Base-by-base conservation (phyloP, 1,284 basidiomycete species). In the Phlebopus sp. region DNA sequence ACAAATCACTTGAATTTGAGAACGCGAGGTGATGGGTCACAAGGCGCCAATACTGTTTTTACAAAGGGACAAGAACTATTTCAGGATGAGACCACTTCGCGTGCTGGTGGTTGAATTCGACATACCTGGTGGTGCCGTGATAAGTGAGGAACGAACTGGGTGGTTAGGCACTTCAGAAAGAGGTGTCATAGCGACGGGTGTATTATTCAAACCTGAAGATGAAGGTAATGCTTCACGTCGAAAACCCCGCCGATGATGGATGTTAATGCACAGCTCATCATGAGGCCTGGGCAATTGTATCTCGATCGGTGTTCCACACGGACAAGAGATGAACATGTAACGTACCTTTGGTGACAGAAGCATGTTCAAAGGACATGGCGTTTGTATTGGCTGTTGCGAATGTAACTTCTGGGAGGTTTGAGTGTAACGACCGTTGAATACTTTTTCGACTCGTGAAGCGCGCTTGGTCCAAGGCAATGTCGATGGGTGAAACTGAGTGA, bases 41-140 rank as follows among this genome's bases (percentile, higher is more conserved):
- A 7, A 96, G 74, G 21, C 94, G 79, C 90, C 92, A 97, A 62
- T 91, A 92, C 90, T 97, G 66, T 44, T n/a, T n/a, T n/a, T 43
- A 42, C 41, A 32, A 49, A 43, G 49, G 47, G 39, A 31, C 35
- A 9, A 11, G 40, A 42, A 49, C 55, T 55, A 52, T 53, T 54
- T 59, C 52, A 60, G 58, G 47, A 53, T 62, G 30, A 53, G 53
- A 34, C 25, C 50, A 38, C 46, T 58, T 56, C 51, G 46, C 50
- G 29, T 39, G 7, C 37, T 41, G 36, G 34, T n/a, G 37, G 37
- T 2, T 30, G 37, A 45, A 34, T 18, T 21, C 39, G 25, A 45
- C 50, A 44, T 69, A 85, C 84, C 73, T 87, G 84, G 56, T 86
- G 81, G 60, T 87, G 75, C 37, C 74, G 73, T 32, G 82, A 84